Conservation (phyloP, 2,329 filamentous ascomycete species). For the Colletotrichum chrysophilum region DNA sequence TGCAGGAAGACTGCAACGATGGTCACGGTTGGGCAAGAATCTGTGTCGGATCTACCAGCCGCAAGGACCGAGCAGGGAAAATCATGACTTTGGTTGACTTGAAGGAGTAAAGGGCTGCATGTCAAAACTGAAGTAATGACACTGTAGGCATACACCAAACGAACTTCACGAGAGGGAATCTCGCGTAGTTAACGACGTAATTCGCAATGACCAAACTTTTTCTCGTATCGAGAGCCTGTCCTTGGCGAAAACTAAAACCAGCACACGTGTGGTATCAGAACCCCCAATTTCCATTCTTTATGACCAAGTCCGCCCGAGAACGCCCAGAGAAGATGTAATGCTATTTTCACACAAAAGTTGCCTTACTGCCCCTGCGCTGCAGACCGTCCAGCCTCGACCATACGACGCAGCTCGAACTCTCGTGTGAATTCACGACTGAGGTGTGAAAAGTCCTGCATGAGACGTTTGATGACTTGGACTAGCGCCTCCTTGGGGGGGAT, state of each 20-base stretch:
- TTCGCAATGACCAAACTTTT: slow-evolving; percentile 9
- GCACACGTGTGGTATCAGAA: slow-evolving; percentile 12
- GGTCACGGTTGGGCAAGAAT: not conserved
- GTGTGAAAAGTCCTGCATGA: slow-evolving; percentile 81
- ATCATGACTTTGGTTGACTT: not conserved
- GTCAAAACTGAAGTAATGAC: not conserved
- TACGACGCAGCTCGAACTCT: slow-evolving; percentile 88
- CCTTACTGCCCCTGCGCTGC: slow-evolving; percentile 46
- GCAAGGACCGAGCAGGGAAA: not conserved
- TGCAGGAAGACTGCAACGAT: not conserved
- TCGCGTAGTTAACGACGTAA: slow-evolving; percentile 3
- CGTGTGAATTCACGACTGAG: slow-evolving; percentile 90
- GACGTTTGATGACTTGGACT: slow-evolving; percentile 77
- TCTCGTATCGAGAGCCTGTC: not conserved
- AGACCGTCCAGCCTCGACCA: slow-evolving; percentile 67
- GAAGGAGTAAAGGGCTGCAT: not conserved
- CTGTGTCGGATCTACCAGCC: not conserved
- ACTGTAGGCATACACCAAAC: not conserved
- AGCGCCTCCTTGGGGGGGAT: slow-evolving; percentile 91
- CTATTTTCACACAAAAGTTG: not conserved
- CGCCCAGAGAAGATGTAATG: slow-evolving; percentile 24
- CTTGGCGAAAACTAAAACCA: not conserved
- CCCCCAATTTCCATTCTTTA: slow-evolving; percentile 3
- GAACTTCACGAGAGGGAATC: not conserved
- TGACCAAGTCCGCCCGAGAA: slow-evolving; percentile 23